Evolutionary conservation across 257 asterid genomes (phyloP).

Genomic region (Dorcoceras hygrometricum): DNA sequence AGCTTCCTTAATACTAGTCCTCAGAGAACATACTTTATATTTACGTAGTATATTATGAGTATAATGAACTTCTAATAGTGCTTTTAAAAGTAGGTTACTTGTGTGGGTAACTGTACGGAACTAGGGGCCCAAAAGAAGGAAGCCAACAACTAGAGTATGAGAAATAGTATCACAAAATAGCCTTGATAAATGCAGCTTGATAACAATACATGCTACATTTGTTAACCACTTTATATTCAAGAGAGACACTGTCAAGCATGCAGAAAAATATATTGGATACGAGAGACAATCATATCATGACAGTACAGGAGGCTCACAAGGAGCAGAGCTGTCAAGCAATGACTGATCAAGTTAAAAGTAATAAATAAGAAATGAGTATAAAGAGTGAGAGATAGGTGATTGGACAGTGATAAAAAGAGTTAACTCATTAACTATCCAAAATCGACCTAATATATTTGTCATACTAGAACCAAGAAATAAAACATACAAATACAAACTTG

Average conservation of each 20-base stretch:
- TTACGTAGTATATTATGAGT: neutral
- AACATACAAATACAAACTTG: slow-evolving; percentile 15
- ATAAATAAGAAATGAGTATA: slow-evolving; percentile 1
- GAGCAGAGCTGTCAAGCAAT: neutral
- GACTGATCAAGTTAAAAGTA: slow-evolving; percentile 19
- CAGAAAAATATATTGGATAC: neutral
- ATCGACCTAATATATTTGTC: neutral
- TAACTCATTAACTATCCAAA: neutral
- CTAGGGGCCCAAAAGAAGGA: neutral
- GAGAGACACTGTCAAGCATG: slow-evolving; percentile 10
- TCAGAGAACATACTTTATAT: neutral
- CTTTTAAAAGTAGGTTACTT: neutral
- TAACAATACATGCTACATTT: neutral
- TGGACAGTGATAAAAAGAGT: neutral
- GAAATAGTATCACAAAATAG: neutral
- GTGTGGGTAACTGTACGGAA: neutral
- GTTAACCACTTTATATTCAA: slow-evolving; percentile 2
- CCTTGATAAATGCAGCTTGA: neutral
- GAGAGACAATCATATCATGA: neutral
- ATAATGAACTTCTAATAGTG: neutral
- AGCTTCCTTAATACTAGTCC: neutral
- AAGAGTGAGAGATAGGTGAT: neutral
- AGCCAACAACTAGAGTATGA: neutral
- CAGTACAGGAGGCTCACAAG: slow-evolving; percentile 16
- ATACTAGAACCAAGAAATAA: slow-evolving; percentile 4